Evolutionary conservation across 108 stramenopile species (phyloP), one percentile per base, ranked within the genome.

Genomic region (Bacterosira constricta): DNA sequence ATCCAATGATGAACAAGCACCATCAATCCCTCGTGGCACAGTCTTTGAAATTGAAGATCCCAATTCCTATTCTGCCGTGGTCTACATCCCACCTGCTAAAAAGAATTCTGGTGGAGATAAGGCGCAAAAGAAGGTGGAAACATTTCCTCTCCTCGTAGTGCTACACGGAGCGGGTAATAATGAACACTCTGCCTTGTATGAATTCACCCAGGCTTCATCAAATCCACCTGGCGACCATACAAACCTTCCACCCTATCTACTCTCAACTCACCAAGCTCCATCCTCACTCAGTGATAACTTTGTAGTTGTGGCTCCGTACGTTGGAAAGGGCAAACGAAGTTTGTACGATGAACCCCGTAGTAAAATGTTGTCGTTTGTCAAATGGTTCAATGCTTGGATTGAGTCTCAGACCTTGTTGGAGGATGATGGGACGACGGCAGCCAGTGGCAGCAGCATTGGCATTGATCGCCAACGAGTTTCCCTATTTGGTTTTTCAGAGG

Each of bases 401-500:
- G 71, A 69, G 32, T 45, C 71, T 3, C 54, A 73, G 37, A 6
- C 50, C 8, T 36, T 77, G 4, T 36, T 77, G 4, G 37, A 63
- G 20, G 70, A 71, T 47, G 62, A 41, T 7, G 42, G 7, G 12
- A 12, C 13, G 37, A 18, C 12, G 31, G 21, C 29, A 36, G 31
- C 39, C 10, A 10, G 8, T 35, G 11, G 44, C n/a, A 55, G 36
- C 3, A 38, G 36, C 39, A 46, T 73, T 21, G 41, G 25, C 15
- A 72, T 88, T 61, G 81, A 89, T 65, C 80, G 75, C 1, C 72
- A 71, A 42, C 79, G 81, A 18, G 64, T 88, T 17, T 82, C 76
- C 38, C 52, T 93, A 11, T 89, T 93, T 73, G 92, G 92, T 1
- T 94, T 94, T 63, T 87, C 86, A 4, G 92, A 94, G 60, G 92